These are phyloP conservation scores for Alternaria conjuncta DNA, from an alignment of 2,329 filamentous ascomycete species.

Conservation along the genomic window DNA sequence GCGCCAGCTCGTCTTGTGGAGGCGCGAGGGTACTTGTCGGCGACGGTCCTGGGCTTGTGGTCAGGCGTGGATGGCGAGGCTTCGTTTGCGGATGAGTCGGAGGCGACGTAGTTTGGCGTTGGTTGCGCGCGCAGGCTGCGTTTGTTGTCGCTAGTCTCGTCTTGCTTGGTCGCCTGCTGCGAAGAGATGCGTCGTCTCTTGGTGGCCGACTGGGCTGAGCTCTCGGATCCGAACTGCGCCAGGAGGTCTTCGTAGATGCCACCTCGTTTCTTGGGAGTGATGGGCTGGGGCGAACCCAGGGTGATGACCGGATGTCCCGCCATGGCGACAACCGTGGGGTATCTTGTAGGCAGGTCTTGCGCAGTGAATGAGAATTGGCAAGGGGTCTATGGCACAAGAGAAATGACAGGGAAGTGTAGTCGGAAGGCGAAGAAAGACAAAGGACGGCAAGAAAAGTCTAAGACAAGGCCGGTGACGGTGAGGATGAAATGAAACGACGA, in stretches of 20 bases:
- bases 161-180: not conserved
- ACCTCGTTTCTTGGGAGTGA: slow-evolving; percentile 33
- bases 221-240: slow-evolving; percentile 39
- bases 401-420: not conserved
- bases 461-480: slow-evolving; percentile 2
- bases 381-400: slow-evolving; percentile 3
- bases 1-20: not conserved
- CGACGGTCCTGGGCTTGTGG: not conserved
- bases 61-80: not conserved
- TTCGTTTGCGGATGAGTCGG: slow-evolving; percentile 10
- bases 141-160: slow-evolving; percentile 16
- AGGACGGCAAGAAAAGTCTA: not conserved
- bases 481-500: slow-evolving; percentile 1
- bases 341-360: not conserved
- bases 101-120: slow-evolving; percentile 7
- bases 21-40: slow-evolving; percentile 1
- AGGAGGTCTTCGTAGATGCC: slow-evolving; percentile 33
- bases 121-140: slow-evolving; percentile 4
- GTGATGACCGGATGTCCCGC: slow-evolving; percentile 18
- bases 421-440: not conserved
- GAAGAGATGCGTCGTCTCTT: slow-evolving; percentile 31
- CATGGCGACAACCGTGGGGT: slow-evolving; percentile 22
- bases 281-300: slow-evolving; percentile 26
- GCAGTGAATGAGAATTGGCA: not conserved
- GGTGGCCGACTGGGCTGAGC: slow-evolving; percentile 40